These are phyloP conservation scores for Teratosphaeria viscida DNA, from an alignment of 2,329 filamentous ascomycete genomes.

Conservation along the genomic window DNA sequence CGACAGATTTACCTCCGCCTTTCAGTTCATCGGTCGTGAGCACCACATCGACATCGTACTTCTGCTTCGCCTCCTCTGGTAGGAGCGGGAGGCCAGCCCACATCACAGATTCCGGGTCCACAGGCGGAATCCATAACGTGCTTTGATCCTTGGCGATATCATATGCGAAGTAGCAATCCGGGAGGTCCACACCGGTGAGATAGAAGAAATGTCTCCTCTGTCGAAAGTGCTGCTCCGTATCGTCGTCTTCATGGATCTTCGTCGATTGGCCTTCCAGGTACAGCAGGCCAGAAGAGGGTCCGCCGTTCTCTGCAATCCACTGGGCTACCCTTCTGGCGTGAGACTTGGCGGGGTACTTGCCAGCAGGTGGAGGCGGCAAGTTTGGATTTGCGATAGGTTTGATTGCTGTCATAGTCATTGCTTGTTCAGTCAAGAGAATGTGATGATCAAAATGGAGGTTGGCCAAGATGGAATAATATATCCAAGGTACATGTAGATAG, in stretches of 20 bases:
- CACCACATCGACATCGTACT: conserved; percentile 48
- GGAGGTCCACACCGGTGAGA: conserved; percentile 71
- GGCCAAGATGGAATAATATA: neutral
- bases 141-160: conserved; percentile 64
- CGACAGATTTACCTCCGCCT: conserved; percentile 47
- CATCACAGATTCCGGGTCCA: conserved; percentile 80
- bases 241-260: conserved; percentile 78
- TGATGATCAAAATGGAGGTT: neutral
- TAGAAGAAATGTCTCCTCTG: conserved; percentile 76
- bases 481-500: neutral
- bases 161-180: conserved; percentile 76
- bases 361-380: conserved; percentile 26
- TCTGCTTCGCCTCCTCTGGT: conserved; percentile 58
- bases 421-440: neutral
- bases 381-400: conserved; percentile 26
- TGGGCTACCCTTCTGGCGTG: conserved; percentile 79
- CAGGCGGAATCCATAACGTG: conserved; percentile 83
- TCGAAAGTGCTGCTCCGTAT: conserved; percentile 69
- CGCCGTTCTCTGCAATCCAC: conserved; percentile 57
- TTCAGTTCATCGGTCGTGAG: conserved; percentile 54
- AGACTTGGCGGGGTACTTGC: conserved; percentile 70
- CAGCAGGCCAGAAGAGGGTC: conserved; percentile 59
- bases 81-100: conserved; percentile 89
- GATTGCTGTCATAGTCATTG: neutral
- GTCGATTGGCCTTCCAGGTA: conserved; percentile 82